Conservation (phyloP, 257 asterid species). For the Cruciata laevipes region DNA sequence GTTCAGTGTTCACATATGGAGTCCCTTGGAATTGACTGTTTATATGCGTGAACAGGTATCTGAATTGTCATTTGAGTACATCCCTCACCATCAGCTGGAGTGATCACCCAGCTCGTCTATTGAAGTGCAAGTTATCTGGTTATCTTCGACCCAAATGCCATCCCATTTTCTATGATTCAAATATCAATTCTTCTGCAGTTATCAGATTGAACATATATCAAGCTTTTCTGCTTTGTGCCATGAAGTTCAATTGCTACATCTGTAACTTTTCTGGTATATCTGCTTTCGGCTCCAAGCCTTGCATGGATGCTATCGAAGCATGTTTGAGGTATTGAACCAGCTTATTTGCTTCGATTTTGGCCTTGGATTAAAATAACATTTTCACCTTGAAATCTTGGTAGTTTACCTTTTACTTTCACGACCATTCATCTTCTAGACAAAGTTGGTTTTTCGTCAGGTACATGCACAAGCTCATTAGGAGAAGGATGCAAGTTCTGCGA, state of each 20-base stretch:
- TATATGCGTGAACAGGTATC: slow-evolving; percentile 43
- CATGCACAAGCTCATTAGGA: slow-evolving; percentile 57
- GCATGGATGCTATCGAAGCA: slow-evolving; percentile 27
- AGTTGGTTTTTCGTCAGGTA: slow-evolving; percentile 32
- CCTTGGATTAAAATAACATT: too few species aligned
- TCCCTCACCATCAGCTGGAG: slow-evolving; percentile 53
- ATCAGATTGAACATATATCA: slow-evolving; percentile 86
- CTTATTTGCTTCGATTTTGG: neutral
- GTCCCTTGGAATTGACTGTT: neutral
- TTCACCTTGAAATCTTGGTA: neutral
- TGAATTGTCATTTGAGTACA: slow-evolving; percentile 51
- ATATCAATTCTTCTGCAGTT: slow-evolving; percentile 64
- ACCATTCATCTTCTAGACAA: neutral
- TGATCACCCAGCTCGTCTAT: slow-evolving; percentile 42
- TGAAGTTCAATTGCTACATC: slow-evolving; percentile 69
- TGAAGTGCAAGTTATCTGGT: slow-evolving; percentile 47
- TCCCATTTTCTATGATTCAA: slow-evolving; percentile 73
- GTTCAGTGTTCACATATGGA: neutral
- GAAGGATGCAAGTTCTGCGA: slow-evolving; percentile 38
- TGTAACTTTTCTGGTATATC: slow-evolving; percentile 36
- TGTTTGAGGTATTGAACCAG: slow-evolving; percentile 49
- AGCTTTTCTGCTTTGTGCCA: slow-evolving; percentile 67
- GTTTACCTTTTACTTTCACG: neutral
- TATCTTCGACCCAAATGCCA: slow-evolving; percentile 78
- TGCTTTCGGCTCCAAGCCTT: slow-evolving; percentile 39